These are phyloP conservation scores for Phytophthora vignae DNA, from an alignment of 352 stramenopile species.

Conservation along the genomic window DNA sequence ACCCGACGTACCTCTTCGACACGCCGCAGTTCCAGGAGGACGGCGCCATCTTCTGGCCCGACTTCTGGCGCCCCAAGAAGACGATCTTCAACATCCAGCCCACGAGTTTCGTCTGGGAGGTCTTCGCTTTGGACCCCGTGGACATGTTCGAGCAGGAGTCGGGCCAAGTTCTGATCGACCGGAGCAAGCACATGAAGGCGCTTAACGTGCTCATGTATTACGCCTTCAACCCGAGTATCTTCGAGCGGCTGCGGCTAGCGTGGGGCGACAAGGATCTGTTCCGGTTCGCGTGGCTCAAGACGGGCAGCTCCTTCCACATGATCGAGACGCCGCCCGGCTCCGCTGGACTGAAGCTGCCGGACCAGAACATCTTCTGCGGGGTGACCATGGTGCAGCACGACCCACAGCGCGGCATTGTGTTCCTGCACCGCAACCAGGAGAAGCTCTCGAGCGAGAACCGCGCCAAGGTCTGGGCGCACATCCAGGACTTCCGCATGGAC, in stretches of 20 bases:
- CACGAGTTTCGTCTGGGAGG: constrained; percentile 72
- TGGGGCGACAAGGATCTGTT: constrained; percentile 88
- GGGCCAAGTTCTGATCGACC: constrained; percentile 75
- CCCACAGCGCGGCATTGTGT: constrained; percentile 51
- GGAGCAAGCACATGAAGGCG: constrained; percentile 46
- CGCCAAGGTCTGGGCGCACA: constrained; percentile 50
- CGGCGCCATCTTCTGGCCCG: constrained; percentile 82
- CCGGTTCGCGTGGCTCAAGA: constrained; percentile 83
- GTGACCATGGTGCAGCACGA: constrained; percentile 79
- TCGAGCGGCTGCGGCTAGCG: constrained; percentile 59
- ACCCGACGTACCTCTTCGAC: constrained; percentile 77
- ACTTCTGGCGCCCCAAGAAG: constrained; percentile 73
- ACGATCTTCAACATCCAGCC: constrained; percentile 84
- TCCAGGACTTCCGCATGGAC: constrained; percentile 60
- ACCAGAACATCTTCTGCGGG: constrained; percentile 72
- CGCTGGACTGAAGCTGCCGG: constrained; percentile 48
- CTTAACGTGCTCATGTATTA: constrained; percentile 80
- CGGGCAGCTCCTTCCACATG: constrained; percentile 64
- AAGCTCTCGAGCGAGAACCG: constrained; percentile 58
- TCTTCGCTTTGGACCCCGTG: constrained; percentile 63
- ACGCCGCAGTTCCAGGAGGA: constrained; percentile 48
- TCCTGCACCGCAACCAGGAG: constrained; percentile 70
- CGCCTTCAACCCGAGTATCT: constrained; percentile 45
- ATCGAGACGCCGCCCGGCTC: constrained; percentile 57
- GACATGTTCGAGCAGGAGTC: constrained; percentile 86